Base-by-base conservation (phyloP, 2,329 filamentous ascomycete genomes). In the Aspergillus brunneoviolaceus region DNA sequence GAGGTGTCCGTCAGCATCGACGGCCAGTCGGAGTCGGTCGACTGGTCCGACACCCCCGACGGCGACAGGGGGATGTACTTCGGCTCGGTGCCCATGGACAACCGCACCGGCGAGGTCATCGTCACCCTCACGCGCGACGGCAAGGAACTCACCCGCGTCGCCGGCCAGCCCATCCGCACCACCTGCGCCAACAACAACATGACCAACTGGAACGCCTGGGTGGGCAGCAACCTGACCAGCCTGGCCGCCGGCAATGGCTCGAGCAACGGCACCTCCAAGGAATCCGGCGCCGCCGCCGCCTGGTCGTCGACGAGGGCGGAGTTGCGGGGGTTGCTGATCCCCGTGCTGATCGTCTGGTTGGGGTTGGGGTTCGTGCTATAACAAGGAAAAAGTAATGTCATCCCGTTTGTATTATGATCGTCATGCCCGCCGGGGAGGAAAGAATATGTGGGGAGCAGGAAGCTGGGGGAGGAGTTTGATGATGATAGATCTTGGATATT, bases 151-250 rank as follows among this genome's bases (percentile, higher is more conserved):
- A 63, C 69, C 1, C 57, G 60, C 29, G 57, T 76, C 45, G 55
- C 63, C 9, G 72, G 71, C 1, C 57, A 59, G 1, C 49, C 63
- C 4, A 72, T 76, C 59, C 66, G 62, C 0, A 63, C 57, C 2
- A 53, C 45, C 5, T 75, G 74, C 57, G 39, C n/a, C 39, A 25
- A 49, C 7, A 54, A 59, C 3, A 65, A 63, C 27, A 31, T 70
- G 50, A 66, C 67, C 14, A 78, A 78, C 64, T 77, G 67, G 63
- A 78, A 78, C 65, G 70, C 76, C 5, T 75, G 70, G 69, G 75
- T 77, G 11, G 72, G 72, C n/a, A 69, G 61, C 55, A 61, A 62
- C 2, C 64, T 60, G 9, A 51, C 61, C 3, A 57, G 58, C 21
- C 56, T n/a, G 2, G 31, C 29, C 48, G 49, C 35, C 14, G 27